Percentiles rank a stretch among this genome's conserved stretches.
These are phyloP conservation scores for Cichorium intybus DNA, from an alignment of 140 eudicot genomes.

Conservation along the genomic window DNA sequence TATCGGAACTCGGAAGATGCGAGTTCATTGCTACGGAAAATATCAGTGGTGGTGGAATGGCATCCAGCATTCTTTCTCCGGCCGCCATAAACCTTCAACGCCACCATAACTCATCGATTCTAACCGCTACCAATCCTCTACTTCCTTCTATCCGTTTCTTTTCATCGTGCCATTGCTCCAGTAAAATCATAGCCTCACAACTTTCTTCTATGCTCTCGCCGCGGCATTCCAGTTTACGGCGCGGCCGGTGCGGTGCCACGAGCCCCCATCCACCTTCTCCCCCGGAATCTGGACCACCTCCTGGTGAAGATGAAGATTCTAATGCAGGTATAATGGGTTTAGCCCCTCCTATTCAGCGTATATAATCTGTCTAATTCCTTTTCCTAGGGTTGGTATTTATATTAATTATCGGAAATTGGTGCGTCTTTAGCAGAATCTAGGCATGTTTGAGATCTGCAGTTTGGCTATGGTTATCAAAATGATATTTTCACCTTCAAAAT, in stretches of 20 bases:
- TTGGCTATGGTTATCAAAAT: background rate
- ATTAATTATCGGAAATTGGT: background rate
- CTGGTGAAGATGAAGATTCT: slow-evolving; percentile 29
- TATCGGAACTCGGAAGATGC: background rate
- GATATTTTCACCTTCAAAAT: background rate
- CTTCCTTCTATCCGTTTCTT: background rate
- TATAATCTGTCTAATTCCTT: background rate
- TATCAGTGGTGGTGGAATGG: slow-evolving; percentile 28
- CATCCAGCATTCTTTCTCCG: slow-evolving; percentile 20
- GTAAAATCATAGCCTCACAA: slow-evolving; percentile 15
- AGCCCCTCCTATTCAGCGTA: background rate
- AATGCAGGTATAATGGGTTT: slow-evolving; percentile 31
- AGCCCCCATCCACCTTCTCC: slow-evolving; percentile 45
- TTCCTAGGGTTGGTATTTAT: slow-evolving; percentile 17
- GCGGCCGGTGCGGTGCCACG: slow-evolving; percentile 45
- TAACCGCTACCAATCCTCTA: background rate
- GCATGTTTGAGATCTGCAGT: background rate
- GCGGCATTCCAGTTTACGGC: slow-evolving; percentile 21
- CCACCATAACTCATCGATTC: slow-evolving; percentile 13
- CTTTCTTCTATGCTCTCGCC: slow-evolving; percentile 27
- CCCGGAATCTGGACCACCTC: slow-evolving; percentile 55
- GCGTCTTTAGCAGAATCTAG: background rate
- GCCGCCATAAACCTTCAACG: slow-evolving; percentile 23
- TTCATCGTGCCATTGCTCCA: background rate
- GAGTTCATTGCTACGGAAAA: slow-evolving; percentile 1